These are phyloP conservation scores for Lasiodiplodia citricola DNA, from an alignment of 2,329 filamentous ascomycete species.

Conservation along the genomic window DNA sequence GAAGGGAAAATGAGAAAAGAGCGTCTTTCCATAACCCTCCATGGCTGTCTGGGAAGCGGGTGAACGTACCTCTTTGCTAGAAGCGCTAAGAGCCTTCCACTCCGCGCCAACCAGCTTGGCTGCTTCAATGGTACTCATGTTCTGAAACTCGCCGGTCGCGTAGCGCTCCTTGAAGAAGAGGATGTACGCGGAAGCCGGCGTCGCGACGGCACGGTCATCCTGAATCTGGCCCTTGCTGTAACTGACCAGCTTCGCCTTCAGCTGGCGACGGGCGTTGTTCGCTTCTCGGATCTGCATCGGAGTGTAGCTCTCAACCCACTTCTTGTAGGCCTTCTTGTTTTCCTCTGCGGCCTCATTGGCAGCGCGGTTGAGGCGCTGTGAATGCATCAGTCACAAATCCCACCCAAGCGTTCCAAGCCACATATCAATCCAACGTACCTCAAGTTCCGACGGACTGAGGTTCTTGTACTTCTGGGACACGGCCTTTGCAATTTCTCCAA, in stretches of 20 bases:
- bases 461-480: constrained; percentile 34
- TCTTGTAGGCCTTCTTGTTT: constrained; percentile 52
- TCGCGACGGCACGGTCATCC: constrained; percentile 62
- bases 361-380: constrained; percentile 59
- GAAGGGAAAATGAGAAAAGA: not conserved
- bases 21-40: not conserved
- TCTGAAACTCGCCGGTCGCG: constrained; percentile 56
- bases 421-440: constrained; percentile 34
- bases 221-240: constrained; percentile 41
- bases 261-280: constrained; percentile 59
- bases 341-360: constrained; percentile 54
- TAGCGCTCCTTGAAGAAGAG: constrained; percentile 54
- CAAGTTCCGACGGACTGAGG: constrained; percentile 41
- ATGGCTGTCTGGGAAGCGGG: not conserved
- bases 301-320: constrained; percentile 62
- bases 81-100: constrained; percentile 53
- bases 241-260: constrained; percentile 33
- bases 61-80: constrained; percentile 54
- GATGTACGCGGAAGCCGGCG: constrained; percentile 45
- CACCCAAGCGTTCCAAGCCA: not conserved
- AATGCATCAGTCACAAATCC: not conserved
- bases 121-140: constrained; percentile 49
- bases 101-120: constrained; percentile 51
- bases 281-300: constrained; percentile 63
- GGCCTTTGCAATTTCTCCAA: constrained; percentile 33